phyloP scores from a whole-genome alignment of 345 rosid species.

The Melastoma malabathricum region DNA sequence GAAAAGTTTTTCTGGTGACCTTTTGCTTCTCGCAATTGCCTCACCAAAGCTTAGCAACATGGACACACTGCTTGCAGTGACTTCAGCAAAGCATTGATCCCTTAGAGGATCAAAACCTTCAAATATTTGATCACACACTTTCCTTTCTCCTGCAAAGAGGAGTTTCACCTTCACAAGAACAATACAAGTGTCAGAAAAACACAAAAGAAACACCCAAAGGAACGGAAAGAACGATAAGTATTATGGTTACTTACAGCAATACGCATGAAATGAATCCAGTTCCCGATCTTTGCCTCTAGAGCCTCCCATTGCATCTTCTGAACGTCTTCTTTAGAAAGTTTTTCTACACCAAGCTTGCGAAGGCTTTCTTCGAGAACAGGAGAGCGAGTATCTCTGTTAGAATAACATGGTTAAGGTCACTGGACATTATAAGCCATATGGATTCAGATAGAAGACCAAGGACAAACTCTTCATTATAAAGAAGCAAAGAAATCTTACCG shows the following conservation, averaged over 20 bases:
- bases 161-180: constrained; percentile 61
- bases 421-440: background rate
- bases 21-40: constrained; percentile 93
- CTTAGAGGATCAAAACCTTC: constrained; percentile 73
- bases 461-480: background rate
- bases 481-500: constrained; percentile 26
- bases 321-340: constrained; percentile 91
- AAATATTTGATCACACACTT: constrained; percentile 86
- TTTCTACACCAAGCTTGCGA: constrained; percentile 85
- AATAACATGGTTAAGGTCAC: background rate
- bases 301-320: constrained; percentile 99
- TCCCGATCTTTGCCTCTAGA: constrained; percentile 93
- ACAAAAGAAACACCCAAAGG: constrained; percentile 1
- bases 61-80: constrained; percentile 63
- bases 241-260: constrained; percentile 61
- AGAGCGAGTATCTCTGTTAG: constrained; percentile 68
- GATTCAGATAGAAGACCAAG: background rate
- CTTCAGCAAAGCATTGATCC: constrained; percentile 91
- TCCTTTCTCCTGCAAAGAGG: constrained; percentile 85
- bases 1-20: constrained; percentile 95
- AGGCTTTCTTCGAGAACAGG: constrained; percentile 77
- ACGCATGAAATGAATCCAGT: constrained; percentile 98
- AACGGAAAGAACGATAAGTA: background rate
- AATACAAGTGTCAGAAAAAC: constrained; percentile 5
- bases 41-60: constrained; percentile 99